Evolutionary conservation across 177 flowering plant genomes (phyloP).

Genomic region (Telopea speciosissima): DNA sequence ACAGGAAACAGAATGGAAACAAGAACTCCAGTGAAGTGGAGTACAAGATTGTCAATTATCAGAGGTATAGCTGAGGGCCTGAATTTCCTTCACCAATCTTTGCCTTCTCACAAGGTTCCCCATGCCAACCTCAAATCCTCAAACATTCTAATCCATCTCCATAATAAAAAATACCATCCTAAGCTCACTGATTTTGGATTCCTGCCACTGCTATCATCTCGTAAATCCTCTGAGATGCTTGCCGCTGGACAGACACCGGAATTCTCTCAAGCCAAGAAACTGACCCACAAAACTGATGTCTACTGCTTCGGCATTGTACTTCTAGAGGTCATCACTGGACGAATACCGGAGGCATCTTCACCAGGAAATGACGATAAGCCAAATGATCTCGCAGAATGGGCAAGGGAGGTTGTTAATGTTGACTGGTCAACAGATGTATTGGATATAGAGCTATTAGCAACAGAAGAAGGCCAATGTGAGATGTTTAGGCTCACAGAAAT

Average conservation of each 20-base stretch:
- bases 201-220: slow-evolving; percentile 36
- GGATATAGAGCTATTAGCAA: slow-evolving; percentile 41
- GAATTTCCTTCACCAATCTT: slow-evolving; percentile 41
- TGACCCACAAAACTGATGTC: slow-evolving; percentile 47
- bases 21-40: slow-evolving; percentile 43
- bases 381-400: slow-evolving; percentile 47
- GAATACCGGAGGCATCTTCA: slow-evolving; percentile 26
- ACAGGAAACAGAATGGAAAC: slow-evolving; percentile 37
- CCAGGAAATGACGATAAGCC: not conserved
- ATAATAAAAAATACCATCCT: slow-evolving; percentile 17
- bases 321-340: slow-evolving; percentile 58
- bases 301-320: slow-evolving; percentile 61
- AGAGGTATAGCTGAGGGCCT: slow-evolving; percentile 54
- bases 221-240: slow-evolving; percentile 23
- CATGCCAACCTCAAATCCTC: slow-evolving; percentile 68
- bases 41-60: slow-evolving; percentile 36
- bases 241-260: slow-evolving; percentile 43
- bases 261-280: slow-evolving; percentile 31
- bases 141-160: slow-evolving; percentile 35
- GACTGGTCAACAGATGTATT: slow-evolving; percentile 64
- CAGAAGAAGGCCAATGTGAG: slow-evolving; percentile 40
- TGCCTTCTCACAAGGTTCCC: slow-evolving; percentile 40
- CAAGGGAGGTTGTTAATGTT: slow-evolving; percentile 31
- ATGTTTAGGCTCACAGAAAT: slow-evolving; percentile 52
- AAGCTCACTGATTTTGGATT: slow-evolving; percentile 55